These are phyloP conservation scores for Cryptococcus hybrid DNA, from an alignment of 1,284 basidiomycete genomes.

Conservation along the genomic window DNA sequence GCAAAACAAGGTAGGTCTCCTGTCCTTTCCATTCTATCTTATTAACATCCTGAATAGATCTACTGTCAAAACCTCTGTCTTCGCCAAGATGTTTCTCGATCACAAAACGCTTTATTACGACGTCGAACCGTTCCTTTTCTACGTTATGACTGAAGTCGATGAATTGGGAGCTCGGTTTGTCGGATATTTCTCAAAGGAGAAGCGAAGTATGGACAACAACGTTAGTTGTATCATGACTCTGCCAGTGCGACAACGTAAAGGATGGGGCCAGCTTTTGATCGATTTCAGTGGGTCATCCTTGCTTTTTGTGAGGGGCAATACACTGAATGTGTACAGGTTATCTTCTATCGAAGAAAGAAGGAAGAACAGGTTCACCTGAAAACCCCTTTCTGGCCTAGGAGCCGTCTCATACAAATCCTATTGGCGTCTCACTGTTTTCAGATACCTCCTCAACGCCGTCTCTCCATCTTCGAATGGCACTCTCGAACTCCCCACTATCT, in stretches of 20 bases:
- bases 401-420: constrained; percentile 91
- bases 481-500: constrained; percentile 41
- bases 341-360: constrained; percentile 79
- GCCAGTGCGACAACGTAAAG: constrained; percentile 88
- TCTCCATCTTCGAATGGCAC: no score
- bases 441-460: constrained; percentile 61
- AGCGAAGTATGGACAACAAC: constrained; percentile 92
- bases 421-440: constrained; percentile 90
- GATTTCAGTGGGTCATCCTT: constrained; percentile 78
- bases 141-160: constrained; percentile 92
- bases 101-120: constrained; percentile 99
- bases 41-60: constrained; percentile 58
- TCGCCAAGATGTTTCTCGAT: constrained; percentile 97
- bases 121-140: constrained; percentile 98
- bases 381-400: constrained; percentile 85
- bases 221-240: constrained; percentile 99
- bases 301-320: neutral
- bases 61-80: constrained; percentile 99
- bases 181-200: constrained; percentile 99
- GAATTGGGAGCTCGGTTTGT: constrained; percentile 90
- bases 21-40: no score
- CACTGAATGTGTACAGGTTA: constrained; percentile 64
- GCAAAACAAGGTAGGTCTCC: constrained; percentile 79
- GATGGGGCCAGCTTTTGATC: constrained; percentile 92
- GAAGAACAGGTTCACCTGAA: constrained; percentile 85